Evolutionary conservation across 352 stramenopile genomes (phyloP).

Genomic region (Phytophthora melonis): DNA sequence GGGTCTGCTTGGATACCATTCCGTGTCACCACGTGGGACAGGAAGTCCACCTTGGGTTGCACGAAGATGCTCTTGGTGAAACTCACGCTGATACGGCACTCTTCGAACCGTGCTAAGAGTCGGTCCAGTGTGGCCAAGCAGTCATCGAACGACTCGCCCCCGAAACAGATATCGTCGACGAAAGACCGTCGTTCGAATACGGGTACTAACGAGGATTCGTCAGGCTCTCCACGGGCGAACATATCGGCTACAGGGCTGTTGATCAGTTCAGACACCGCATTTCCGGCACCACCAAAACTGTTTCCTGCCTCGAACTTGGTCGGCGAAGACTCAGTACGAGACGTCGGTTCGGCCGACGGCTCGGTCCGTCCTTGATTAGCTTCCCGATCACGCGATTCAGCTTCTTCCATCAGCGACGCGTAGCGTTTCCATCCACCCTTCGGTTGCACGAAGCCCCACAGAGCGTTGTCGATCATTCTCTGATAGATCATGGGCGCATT

Average conservation of each 20-base stretch:
- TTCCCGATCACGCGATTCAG: no score
- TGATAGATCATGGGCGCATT: conserved; percentile 1
- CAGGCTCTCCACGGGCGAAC: neutral
- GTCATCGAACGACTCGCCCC: neutral
- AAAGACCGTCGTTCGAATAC: neutral
- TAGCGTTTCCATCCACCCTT: no score
- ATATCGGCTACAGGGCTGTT: neutral
- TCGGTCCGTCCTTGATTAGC: no score
- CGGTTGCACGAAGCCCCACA: no score
- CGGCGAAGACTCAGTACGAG: no score
- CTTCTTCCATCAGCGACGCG: no score
- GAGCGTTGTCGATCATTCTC: neutral
- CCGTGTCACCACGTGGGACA: neutral
- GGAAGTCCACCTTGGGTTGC: no score
- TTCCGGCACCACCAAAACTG: no score
- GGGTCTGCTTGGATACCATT: neutral
- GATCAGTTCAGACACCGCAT: neutral
- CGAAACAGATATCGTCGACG: neutral
- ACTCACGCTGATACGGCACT: neutral
- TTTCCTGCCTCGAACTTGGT: no score
- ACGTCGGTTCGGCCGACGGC: no score
- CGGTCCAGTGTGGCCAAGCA: neutral
- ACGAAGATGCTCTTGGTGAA: neutral
- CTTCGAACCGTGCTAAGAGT: neutral
- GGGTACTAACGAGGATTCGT: neutral